Evolutionary conservation across 225 moss, liverwort and hornwort species (phyloP).

Genomic region (Polytrichum formosum): DNA sequence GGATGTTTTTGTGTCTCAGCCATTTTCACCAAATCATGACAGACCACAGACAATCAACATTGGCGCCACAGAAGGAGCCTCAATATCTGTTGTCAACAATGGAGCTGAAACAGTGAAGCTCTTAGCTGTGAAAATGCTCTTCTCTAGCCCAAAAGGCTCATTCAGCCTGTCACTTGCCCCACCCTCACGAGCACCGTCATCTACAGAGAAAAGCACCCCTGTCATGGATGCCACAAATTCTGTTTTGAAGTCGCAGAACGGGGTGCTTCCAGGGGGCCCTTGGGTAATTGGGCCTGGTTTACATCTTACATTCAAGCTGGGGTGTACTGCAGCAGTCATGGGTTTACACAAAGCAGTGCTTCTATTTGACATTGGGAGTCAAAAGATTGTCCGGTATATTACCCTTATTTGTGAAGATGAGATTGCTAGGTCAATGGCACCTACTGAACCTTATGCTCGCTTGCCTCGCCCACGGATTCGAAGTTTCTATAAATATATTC

Average conservation of each 20-base stretch:
- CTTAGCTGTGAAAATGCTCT: constrained; percentile 46
- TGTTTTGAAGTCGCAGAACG: constrained; percentile 35
- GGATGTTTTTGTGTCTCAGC: constrained; percentile 60
- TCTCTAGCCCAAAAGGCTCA: constrained; percentile 42
- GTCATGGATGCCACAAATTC: constrained; percentile 35
- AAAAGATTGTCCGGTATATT: constrained; percentile 58
- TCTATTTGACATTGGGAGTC: constrained; percentile 46
- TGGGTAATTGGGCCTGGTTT: constrained; percentile 47
- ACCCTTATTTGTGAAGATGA: constrained; percentile 58
- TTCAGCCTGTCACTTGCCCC: constrained; percentile 51
- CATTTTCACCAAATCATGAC: constrained; percentile 51
- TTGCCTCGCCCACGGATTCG: constrained; percentile 49
- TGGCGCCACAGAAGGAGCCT: constrained; percentile 48
- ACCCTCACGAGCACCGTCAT: constrained; percentile 54
- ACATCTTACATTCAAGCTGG: constrained; percentile 51
- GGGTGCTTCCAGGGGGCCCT: constrained; percentile 43
- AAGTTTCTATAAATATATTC: constrained; percentile 58
- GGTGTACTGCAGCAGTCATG: constrained; percentile 46
- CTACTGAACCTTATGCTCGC: constrained; percentile 46
- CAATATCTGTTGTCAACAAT: constrained; percentile 55
- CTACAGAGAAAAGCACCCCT: constrained; percentile 40
- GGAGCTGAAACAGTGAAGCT: constrained; percentile 38
- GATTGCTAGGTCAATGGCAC: constrained; percentile 48
- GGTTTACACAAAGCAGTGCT: constrained; percentile 52
- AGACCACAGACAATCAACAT: constrained; percentile 53